Conservation (phyloP, 2,329 filamentous ascomycete genomes). For the Penicillium sp. region DNA sequence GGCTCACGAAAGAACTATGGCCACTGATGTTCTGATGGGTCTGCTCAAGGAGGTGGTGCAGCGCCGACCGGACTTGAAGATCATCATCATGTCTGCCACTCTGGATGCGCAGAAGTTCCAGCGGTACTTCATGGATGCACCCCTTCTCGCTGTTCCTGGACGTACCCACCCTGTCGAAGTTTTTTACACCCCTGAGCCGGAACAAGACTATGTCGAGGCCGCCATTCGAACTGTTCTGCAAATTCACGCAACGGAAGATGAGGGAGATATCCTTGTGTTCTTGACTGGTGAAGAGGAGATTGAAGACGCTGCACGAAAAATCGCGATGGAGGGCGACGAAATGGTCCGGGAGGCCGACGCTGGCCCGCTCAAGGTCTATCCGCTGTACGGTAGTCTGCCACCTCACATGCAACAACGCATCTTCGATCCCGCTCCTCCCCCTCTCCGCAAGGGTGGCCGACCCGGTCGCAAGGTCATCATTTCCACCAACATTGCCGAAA, state of each 20-base stretch:
- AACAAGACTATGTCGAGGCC: conserved; percentile 95
- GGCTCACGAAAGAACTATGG: conserved; percentile 94
- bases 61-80: conserved; percentile 86
- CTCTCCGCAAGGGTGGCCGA: conserved; percentile 73
- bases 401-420: conserved; percentile 93
- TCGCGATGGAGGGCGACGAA: conserved; percentile 86
- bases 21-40: conserved; percentile 97
- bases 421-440: conserved; percentile 82
- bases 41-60: conserved; percentile 86
- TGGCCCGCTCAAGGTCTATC: conserved; percentile 86
- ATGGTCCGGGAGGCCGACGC: conserved; percentile 88
- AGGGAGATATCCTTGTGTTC: conserved; percentile 93
- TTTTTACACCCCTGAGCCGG: conserved; percentile 95
- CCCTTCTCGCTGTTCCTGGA: conserved; percentile 89
- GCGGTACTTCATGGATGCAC: conserved; percentile 92
- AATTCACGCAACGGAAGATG: conserved; percentile 89
- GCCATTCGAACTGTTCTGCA: conserved; percentile 92
- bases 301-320: conserved; percentile 92
- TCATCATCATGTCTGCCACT: conserved; percentile 98
- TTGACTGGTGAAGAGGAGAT: conserved; percentile 98
- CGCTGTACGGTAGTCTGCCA: conserved; percentile 90
- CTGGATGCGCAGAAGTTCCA: conserved; percentile 98
- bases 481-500: conserved; percentile 97
- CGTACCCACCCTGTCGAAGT: conserved; percentile 97
- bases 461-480: conserved; percentile 94